Evolutionary conservation across 2,329 filamentous ascomycete genomes (phyloP).

Genomic region (Tolypocladium album): DNA sequence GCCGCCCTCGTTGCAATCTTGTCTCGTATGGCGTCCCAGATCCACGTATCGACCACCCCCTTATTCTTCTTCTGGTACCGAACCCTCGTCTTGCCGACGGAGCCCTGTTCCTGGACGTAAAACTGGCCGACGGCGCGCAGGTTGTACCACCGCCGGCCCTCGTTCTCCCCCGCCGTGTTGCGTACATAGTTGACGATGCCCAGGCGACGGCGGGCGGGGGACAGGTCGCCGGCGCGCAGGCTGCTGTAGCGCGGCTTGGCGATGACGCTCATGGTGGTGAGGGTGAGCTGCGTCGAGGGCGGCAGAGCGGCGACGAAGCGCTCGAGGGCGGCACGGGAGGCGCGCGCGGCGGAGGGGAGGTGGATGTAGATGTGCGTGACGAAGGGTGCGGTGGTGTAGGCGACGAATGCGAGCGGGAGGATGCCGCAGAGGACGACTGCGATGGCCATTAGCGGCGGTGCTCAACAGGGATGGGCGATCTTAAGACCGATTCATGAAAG

Average conservation of each 20-base stretch:
- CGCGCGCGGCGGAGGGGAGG: constrained; percentile 54
- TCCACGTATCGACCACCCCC: constrained; percentile 25
- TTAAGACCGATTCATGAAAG: neutral
- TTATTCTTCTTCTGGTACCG: constrained; percentile 15
- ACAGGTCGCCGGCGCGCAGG: constrained; percentile 26
- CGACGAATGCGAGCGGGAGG: constrained; percentile 53
- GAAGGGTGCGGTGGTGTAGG: constrained; percentile 56
- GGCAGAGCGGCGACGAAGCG: constrained; percentile 39
- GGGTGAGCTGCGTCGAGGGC: constrained; percentile 31
- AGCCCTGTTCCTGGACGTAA: constrained; percentile 21
- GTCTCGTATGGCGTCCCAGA: constrained; percentile 28
- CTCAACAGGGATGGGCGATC: neutral
- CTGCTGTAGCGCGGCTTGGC: constrained; percentile 41
- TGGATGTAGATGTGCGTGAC: constrained; percentile 62
- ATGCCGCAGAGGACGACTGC: constrained; percentile 49
- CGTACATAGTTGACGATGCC: constrained; percentile 31
- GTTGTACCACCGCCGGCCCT: constrained; percentile 26
- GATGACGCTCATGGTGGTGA: constrained; percentile 46
- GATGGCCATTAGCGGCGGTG: neutral
- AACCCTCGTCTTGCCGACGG: constrained; percentile 6
- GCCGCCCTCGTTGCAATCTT: constrained; percentile 15
- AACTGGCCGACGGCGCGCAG: constrained; percentile 27
- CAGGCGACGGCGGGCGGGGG: constrained; percentile 17
- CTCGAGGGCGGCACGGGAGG: constrained; percentile 43
- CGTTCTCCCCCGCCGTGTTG: constrained; percentile 22